Percentiles rank a stretch among this genome's conserved stretches.
Evolutionary conservation across 495 filamentous ascomycete genomes (phyloP).

Genomic region (Hypoxylon trugodes): DNA sequence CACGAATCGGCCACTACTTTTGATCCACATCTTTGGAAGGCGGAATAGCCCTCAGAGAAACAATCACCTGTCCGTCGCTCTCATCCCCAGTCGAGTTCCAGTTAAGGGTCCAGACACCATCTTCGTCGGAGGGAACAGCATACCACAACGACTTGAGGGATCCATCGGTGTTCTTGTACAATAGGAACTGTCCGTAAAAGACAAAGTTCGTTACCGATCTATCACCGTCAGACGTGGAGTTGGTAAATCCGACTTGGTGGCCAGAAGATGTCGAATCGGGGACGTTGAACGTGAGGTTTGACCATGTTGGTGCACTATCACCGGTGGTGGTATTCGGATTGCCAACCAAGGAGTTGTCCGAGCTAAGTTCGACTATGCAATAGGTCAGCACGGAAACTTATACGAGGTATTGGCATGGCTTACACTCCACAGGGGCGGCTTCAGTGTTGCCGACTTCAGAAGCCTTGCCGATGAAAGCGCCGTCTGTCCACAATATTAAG

Average conservation of each 20-base stretch:
- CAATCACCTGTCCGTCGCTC: constrained; percentile 25
- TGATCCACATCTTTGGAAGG: constrained; percentile 31
- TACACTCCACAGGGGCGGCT: constrained; percentile 37
- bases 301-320: constrained; percentile 22
- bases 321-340: constrained; percentile 40
- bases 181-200: constrained; percentile 48
- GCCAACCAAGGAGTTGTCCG: constrained; percentile 32
- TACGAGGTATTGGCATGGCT: not conserved
- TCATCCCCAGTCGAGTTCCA: constrained; percentile 47
- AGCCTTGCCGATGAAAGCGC: constrained; percentile 33
- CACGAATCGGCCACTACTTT: not conserved
- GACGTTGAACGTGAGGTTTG: constrained; percentile 39
- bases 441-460: constrained; percentile 8
- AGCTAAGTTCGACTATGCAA: constrained; percentile 8
- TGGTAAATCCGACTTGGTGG: constrained; percentile 37
- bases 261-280: constrained; percentile 29
- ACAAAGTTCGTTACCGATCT: constrained; percentile 40
- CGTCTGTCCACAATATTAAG: constrained; percentile 17
- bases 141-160: constrained; percentile 46
- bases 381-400: constrained; percentile 6
- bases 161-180: constrained; percentile 42
- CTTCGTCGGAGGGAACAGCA: constrained; percentile 28
- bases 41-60: constrained; percentile 41
- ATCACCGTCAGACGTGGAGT: constrained; percentile 24
- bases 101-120: constrained; percentile 41